phyloP scores from a whole-genome alignment of 768 basidiomycete genomes.

The Bullera alba region DNA sequence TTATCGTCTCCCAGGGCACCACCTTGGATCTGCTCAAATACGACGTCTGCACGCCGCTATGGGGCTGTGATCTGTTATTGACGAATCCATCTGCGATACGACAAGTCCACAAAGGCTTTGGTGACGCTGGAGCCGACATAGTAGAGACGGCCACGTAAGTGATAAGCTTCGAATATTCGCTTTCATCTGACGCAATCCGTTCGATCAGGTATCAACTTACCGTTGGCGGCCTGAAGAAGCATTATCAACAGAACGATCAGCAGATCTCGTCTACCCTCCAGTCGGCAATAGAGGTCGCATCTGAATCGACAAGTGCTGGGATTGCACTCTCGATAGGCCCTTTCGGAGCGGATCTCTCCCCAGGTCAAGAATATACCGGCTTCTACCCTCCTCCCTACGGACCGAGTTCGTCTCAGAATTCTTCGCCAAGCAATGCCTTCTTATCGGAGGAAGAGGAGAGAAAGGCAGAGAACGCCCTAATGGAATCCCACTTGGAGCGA shows the following conservation, averaged over 20 bases:
- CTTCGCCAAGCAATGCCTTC: constrained; percentile 14
- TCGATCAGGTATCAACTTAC: constrained; percentile 27
- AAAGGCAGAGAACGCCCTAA: constrained; percentile 49
- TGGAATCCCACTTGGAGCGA: constrained; percentile 60
- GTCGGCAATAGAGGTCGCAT: constrained; percentile 20
- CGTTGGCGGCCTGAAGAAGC: constrained; percentile 2
- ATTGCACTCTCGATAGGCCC: constrained; percentile 69
- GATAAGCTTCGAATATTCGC: not conserved
- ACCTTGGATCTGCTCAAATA: constrained; percentile 30
- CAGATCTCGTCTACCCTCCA: constrained; percentile 1
- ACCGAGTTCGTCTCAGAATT: constrained; percentile 42
- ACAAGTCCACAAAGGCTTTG: constrained; percentile 58
- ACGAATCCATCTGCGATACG: constrained; percentile 55
- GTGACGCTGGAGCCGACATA: constrained; percentile 60
- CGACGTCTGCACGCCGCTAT: constrained; percentile 52
- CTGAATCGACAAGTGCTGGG: no score
- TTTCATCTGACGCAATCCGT: not conserved
- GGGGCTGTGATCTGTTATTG: constrained; percentile 62
- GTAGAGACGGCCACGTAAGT: constrained; percentile 65
- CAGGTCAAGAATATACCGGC: constrained; percentile 63
- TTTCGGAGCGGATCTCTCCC: constrained; percentile 60
- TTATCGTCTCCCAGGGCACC: constrained; percentile 28
- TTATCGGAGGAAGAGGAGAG: not conserved
- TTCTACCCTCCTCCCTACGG: constrained; percentile 71
- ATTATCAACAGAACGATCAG: no score